Evolutionary conservation across 2,329 filamentous ascomycete genomes (phyloP).

Genomic region (Paracamarosporium sp.): DNA sequence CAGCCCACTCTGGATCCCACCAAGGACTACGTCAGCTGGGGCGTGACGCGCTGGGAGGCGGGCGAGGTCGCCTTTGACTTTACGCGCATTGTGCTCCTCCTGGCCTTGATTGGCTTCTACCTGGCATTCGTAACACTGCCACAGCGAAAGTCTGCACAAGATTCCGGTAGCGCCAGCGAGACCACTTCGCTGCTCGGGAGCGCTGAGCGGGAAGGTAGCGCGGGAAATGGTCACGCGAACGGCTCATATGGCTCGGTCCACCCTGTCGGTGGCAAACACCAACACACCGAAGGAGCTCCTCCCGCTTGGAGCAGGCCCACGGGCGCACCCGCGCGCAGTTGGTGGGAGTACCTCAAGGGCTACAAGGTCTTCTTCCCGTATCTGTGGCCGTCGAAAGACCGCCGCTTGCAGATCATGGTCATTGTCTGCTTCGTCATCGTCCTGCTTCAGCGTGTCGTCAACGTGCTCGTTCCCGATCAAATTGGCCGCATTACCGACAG

Average conservation of each 20-base stretch:
- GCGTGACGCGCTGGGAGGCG: conserved; percentile 66
- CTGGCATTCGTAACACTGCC: conserved; percentile 56
- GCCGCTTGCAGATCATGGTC: conserved; percentile 77
- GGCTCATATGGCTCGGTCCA: conserved; percentile 61
- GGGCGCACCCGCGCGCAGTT: conserved; percentile 84
- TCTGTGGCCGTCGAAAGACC: conserved; percentile 88
- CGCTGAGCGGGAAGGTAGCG: conserved; percentile 50
- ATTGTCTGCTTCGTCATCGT: conserved; percentile 83
- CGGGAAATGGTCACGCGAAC: conserved; percentile 58
- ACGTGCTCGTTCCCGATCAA: conserved; percentile 83
- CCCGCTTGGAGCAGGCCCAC: conserved; percentile 89
- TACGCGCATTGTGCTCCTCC: conserved; percentile 71
- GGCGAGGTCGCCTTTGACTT: conserved; percentile 72
- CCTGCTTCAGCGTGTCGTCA: conserved; percentile 80
- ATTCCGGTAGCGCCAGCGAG: conserved; percentile 56
- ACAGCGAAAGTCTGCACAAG: conserved; percentile 24
- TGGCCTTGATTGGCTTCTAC: conserved; percentile 67
- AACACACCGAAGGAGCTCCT: conserved; percentile 64
- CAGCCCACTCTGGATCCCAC: conserved; percentile 59
- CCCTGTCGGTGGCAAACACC: conserved; percentile 50
- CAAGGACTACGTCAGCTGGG: conserved; percentile 30
- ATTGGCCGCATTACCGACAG: conserved; percentile 80
- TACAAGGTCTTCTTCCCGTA: conserved; percentile 97
- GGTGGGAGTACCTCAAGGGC: conserved; percentile 94
- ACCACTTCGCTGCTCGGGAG: conserved; percentile 68